Conservation (phyloP, 257 asterid genomes). For the Schizonepeta tenuifolia region DNA sequence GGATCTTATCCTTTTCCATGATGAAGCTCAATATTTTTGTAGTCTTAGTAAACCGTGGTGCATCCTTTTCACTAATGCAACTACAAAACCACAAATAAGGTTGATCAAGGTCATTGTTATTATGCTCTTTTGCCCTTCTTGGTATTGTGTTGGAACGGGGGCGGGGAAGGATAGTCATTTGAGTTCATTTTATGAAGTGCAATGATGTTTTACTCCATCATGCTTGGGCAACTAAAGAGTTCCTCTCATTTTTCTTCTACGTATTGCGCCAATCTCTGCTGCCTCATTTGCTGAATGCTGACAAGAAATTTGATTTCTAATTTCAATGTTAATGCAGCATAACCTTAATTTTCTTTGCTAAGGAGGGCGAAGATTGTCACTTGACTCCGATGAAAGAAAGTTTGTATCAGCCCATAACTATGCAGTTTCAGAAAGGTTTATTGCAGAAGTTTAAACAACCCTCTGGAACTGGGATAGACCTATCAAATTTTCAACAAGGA, state of each 20-base stretch:
- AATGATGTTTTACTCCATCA: background rate
- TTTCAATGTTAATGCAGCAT: slow-evolving; percentile 55
- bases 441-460: slow-evolving; percentile 83
- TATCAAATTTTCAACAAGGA: slow-evolving; percentile 54
- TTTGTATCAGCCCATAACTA: slow-evolving; percentile 53
- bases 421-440: slow-evolving; percentile 63
- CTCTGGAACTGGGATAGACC: slow-evolving; percentile 51
- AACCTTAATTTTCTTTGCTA: slow-evolving; percentile 68
- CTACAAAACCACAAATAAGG: background rate
- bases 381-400: slow-evolving; percentile 61
- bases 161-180: background rate
- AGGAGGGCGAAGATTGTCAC: slow-evolving; percentile 69
- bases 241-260: background rate
- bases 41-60: background rate
- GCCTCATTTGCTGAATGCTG: slow-evolving; percentile 11
- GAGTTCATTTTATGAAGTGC: background rate
- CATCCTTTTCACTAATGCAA: background rate
- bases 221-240: background rate
- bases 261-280: background rate
- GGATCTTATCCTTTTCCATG: background rate
- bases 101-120: background rate
- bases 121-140: background rate
- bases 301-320: slow-evolving; percentile 8
- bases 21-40: background rate
- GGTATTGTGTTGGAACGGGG: background rate